A percentile compares a stretch with the other conserved stretches of the same genome.
Evolutionary conservation across 108 stramenopile species (phyloP).

Genomic region (Skeletonema menzelii): DNA sequence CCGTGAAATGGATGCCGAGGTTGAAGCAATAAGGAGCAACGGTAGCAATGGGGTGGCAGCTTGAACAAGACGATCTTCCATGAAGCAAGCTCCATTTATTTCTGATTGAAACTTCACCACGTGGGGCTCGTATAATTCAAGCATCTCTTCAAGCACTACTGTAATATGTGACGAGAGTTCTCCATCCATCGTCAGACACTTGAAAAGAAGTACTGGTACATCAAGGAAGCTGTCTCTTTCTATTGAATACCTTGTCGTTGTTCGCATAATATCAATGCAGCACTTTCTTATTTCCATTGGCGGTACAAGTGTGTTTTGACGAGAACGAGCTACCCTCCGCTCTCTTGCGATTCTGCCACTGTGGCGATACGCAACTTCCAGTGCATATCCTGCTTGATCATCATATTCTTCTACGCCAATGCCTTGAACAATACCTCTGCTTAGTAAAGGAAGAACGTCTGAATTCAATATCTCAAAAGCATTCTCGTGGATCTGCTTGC

Average conservation of each 20-base stretch:
- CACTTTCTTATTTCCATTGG: neutral
- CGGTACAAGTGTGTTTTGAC: neutral
- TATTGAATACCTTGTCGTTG: neutral
- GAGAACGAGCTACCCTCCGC: neutral
- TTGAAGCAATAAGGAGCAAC: neutral
- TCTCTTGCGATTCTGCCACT: neutral
- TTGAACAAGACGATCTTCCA: neutral
- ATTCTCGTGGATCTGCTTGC: neutral
- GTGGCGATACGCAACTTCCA: neutral
- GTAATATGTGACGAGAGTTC: neutral
- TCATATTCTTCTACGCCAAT: neutral
- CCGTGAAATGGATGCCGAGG: neutral
- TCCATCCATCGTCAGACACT: neutral
- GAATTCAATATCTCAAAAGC: neutral
- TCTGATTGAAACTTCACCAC: neutral
- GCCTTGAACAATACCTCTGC: neutral
- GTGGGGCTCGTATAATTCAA: neutral
- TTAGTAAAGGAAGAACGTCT: neutral
- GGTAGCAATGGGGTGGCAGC: neutral
- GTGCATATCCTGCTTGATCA: neutral
- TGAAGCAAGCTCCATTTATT: neutral
- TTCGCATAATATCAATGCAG: neutral
- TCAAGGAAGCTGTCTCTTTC: neutral
- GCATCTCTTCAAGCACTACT: neutral
- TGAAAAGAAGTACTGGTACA: neutral